Evolutionary conservation across 305 asterid species (phyloP), one percentile per base, ranked within the genome.

Genomic region (Fraxinus sp.): DNA sequence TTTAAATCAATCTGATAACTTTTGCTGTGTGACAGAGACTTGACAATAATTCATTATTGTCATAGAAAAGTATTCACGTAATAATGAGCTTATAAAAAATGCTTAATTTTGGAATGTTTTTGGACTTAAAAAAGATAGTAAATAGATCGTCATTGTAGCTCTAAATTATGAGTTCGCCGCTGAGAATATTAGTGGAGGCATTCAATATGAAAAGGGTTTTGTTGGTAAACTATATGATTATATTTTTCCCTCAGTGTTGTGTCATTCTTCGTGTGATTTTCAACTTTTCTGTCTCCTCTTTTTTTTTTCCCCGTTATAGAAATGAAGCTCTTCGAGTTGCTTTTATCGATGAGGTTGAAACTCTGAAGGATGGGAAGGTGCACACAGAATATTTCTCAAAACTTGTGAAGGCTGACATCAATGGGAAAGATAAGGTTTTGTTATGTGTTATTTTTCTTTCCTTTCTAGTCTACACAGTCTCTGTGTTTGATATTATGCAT

Each of bases 251-350:
- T 11, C 24, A 20, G 59, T 79, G 41, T 76, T 78, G 32, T 57
- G 49, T 39, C n/a, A 7, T 68, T 82, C 80, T 55, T 41, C 32
- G 39, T 86, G 62, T 39, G 16, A 73, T 80, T 81, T 16, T 76
- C 46, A 52, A 81, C 71, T 85, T 72, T 24, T 78, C 13, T 33
- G 20, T 32, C 36, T 71, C 2, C 3, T 26, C 5, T 26, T 66
- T 71, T 36, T 80, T 66, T 71, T 36, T 79, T 55, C 86, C 82
- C 41, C 74, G 28, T 83, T 82, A 81, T 79, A 95, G 99, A 84
- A 91, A 95, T 87, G 99, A 95, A 91, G 99, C 99, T 82, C 99
- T 95, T 78, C 98, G 99, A 80, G 91, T 95, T 90, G 98, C 99
- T 85, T 95, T 91, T 89, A 94, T 95, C 46, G 98, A 93, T 80